phyloP scores from a whole-genome alignment of 805 yeast species.

The Ogataea saltuana region DNA sequence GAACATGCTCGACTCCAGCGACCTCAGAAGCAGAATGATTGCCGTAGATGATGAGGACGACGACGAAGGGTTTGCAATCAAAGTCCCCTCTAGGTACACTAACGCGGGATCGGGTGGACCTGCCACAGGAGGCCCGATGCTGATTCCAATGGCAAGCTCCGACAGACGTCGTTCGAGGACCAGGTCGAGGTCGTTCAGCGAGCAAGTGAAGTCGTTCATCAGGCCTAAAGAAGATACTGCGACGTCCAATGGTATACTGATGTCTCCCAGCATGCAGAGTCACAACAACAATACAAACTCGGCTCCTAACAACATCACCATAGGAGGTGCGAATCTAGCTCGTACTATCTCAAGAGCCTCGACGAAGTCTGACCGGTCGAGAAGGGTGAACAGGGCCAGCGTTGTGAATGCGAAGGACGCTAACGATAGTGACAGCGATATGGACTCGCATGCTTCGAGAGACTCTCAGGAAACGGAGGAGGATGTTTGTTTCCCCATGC shows the following conservation, averaged over 20 bases:
- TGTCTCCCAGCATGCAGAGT: constrained; percentile 15
- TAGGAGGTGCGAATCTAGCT: constrained; percentile 25
- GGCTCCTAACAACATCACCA: constrained; percentile 18
- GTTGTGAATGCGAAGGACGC: constrained; percentile 19
- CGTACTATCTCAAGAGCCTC: constrained; percentile 36
- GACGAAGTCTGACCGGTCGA: constrained; percentile 29
- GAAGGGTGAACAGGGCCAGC: constrained; percentile 20
- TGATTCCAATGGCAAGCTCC: constrained; percentile 6
- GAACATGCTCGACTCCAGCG: constrained; percentile 30
- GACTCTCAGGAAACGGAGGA: constrained; percentile 91
- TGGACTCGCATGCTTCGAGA: constrained; percentile 71
- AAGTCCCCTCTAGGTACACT: constrained; percentile 25
- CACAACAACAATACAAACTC: constrained; percentile 7
- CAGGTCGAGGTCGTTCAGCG: constrained; percentile 44
- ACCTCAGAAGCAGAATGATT: constrained; percentile 32
- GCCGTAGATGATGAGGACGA: constrained; percentile 33
- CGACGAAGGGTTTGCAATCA: constrained; percentile 30
- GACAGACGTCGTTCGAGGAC: constrained; percentile 23
- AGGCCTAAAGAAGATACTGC: constrained; percentile 35
- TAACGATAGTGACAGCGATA: constrained; percentile 55
- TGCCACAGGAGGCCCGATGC: not conserved
- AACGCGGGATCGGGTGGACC: not conserved
- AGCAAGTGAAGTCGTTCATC: constrained; percentile 41
- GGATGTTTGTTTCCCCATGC: constrained; percentile 96
- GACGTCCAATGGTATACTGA: constrained; percentile 33